Evolutionary conservation across 345 rosid genomes (phyloP).

Genomic region (Microcos paniculata): DNA sequence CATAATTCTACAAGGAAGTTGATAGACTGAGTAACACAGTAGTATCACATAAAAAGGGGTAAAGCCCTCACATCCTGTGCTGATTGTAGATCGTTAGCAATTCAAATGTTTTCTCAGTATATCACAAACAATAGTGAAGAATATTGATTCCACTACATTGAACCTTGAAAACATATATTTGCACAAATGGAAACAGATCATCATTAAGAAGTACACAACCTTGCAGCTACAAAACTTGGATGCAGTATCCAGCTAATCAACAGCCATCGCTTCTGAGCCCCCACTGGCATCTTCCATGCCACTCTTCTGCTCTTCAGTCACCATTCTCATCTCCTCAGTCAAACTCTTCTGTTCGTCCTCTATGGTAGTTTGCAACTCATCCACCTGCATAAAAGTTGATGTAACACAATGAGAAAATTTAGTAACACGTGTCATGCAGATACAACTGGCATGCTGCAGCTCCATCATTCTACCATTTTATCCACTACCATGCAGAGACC

Average conservation of each 20-base stretch:
- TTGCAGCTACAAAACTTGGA: slow-evolving; percentile 13
- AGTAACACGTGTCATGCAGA: background rate
- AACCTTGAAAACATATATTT: background rate
- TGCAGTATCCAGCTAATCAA: slow-evolving; percentile 38
- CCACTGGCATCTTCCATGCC: slow-evolving; percentile 56
- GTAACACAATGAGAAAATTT: background rate
- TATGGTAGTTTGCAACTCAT: slow-evolving; percentile 84
- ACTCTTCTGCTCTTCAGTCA: slow-evolving; percentile 71
- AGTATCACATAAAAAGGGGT: background rate
- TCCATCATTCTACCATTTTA: background rate
- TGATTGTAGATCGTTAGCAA: background rate
- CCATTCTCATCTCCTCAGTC: slow-evolving; percentile 82
- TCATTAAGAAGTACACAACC: slow-evolving; percentile 1
- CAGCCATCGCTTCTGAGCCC: slow-evolving; percentile 54
- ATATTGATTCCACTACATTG: background rate
- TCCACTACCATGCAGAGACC: background rate
- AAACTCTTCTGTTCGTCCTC: slow-evolving; percentile 91
- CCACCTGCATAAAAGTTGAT: slow-evolving; percentile 50
- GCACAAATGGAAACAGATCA: background rate
- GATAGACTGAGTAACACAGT: background rate
- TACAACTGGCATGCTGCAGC: background rate
- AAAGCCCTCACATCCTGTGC: background rate
- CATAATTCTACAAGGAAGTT: background rate
- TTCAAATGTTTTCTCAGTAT: background rate
- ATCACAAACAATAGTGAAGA: background rate